phyloP scores from a whole-genome alignment of 768 basidiomycete genomes.

The Rhodosporidiobolus odoratus region DNA sequence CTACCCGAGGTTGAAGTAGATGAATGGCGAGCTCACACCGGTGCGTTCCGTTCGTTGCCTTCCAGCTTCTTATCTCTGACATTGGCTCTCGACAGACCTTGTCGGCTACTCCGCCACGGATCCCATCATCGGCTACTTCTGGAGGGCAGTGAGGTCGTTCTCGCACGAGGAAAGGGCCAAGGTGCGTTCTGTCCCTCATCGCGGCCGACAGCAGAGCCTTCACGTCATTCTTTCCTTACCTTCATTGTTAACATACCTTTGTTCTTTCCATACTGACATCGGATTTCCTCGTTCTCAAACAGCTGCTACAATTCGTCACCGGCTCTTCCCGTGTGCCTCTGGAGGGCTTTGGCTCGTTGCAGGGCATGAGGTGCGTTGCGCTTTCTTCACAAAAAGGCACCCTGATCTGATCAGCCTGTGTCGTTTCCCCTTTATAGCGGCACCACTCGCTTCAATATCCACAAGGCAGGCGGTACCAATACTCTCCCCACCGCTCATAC shows the following conservation, averaged over 20 bases:
- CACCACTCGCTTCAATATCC: conserved; percentile 38
- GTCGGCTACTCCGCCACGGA: conserved; percentile 74
- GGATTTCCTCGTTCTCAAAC: neutral
- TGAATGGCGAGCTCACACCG: conserved; percentile 9
- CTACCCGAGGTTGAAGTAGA: conserved; percentile 94
- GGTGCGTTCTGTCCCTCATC: conserved; percentile 17
- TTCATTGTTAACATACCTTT: neutral
- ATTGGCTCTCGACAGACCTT: conserved; percentile 54
- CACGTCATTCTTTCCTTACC: too few relatives aligned
- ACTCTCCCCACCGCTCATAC: conserved; percentile 39
- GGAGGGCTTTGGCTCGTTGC: conserved; percentile 89
- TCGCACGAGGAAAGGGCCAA: conserved; percentile 94
- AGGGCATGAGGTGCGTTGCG: conserved; percentile 46
- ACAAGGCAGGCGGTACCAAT: conserved; percentile 15
- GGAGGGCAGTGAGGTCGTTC: conserved; percentile 96
- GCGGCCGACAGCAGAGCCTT: too few relatives aligned
- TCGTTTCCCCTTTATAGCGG: conserved; percentile 48
- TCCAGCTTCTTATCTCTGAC: neutral
- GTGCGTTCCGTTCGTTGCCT: neutral
- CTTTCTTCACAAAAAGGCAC: neutral
- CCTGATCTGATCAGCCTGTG: neutral
- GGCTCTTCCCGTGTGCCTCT: conserved; percentile 78
- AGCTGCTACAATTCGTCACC: conserved; percentile 90
- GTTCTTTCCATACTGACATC: neutral
- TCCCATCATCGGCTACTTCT: conserved; percentile 98